Evolutionary conservation across 2,329 filamentous ascomycete genomes (phyloP), one percentile per base, ranked within the genome.

Genomic region (Mariannaea elegans): DNA sequence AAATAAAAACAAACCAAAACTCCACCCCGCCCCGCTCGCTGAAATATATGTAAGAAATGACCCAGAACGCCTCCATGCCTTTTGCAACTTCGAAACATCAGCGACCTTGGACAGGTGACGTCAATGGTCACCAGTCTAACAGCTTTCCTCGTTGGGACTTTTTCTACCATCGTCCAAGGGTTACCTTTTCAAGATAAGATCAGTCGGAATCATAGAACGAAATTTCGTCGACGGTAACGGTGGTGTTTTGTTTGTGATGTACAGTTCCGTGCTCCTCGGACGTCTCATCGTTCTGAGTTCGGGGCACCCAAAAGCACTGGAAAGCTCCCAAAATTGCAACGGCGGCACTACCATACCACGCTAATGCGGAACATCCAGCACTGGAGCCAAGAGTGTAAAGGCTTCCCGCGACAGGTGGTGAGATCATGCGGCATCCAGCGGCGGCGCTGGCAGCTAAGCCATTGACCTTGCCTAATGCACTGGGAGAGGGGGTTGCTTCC

Each of bases 381-480:
- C 78, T 82, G 65, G 81, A 83, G 19, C 87, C 87, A n/a, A 85
- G 71, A 0, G 84, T 81, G 73, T 90, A 90, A 3, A 90, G 75
- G 62, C 84, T 88, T 3, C 88, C 88, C 2, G 86, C 84, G 14
- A 90, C 72, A 0, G 88, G 88, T 6, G 88, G 88, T 0, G 88
- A 87, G 10, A 90, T 76, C 75, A 90, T 92, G 56, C 89, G 82
- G 67, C 87, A 90, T 7, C 85, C 87, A 7, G 87, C 87, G 23
- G 87, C 87, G 2, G 86, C 87, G 57, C 86, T 88, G 49, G 88
- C 87, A 19, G 87, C 87, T 41, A 90, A 74, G 4, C 88, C 88
- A 61, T 90, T 90, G 66, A 90, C 84, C 66, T 82, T 87, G 50
- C 88, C 88, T 36, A 90, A 77, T 7, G 87, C 82, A 39, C 77